Percentiles rank a stretch among this genome's conserved stretches.
Evolutionary conservation across 2,329 filamentous ascomycete genomes (phyloP).

Genomic region (Ceratocystis diversiconidia): DNA sequence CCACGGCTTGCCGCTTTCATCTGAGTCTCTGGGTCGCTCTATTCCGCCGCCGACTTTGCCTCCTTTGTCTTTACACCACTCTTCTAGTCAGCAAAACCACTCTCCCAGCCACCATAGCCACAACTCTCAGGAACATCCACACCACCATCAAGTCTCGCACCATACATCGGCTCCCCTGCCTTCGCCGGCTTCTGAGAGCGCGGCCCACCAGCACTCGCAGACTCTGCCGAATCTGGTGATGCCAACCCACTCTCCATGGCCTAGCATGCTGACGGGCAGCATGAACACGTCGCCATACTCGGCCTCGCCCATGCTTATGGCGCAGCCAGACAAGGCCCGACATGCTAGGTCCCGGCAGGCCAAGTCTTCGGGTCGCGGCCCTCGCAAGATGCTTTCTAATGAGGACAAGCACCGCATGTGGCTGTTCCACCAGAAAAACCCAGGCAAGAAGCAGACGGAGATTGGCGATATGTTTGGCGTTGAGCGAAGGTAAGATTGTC

Average conservation of each 20-base stretch:
- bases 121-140: constrained; percentile 28
- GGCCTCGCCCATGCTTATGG: constrained; percentile 5
- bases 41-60: constrained; percentile 38
- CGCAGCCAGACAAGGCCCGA: constrained; percentile 8
- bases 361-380: constrained; percentile 38
- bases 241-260: constrained; percentile 55
- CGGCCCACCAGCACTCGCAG: constrained; percentile 35
- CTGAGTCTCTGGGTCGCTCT: constrained; percentile 33
- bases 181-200: constrained; percentile 23
- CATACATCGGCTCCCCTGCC: constrained; percentile 2
- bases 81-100: constrained; percentile 23
- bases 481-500: constrained; percentile 68
- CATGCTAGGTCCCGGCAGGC: constrained; percentile 28
- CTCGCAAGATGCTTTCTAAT: constrained; percentile 78
- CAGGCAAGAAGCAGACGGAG: constrained; percentile 83
- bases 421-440: constrained; percentile 80
- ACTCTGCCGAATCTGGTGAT: constrained; percentile 40
- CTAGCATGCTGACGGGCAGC: constrained; percentile 54
- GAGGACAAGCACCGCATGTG: constrained; percentile 88
- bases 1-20: constrained; percentile 26
- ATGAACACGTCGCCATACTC: neutral
- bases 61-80: constrained; percentile 22
- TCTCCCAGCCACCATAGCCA: constrained; percentile 19
- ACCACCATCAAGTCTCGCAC: constrained; percentile 26
- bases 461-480: constrained; percentile 94